Base-by-base conservation (phyloP, 2,329 filamentous ascomycete species). In the Dactylella cylindrospora region DNA sequence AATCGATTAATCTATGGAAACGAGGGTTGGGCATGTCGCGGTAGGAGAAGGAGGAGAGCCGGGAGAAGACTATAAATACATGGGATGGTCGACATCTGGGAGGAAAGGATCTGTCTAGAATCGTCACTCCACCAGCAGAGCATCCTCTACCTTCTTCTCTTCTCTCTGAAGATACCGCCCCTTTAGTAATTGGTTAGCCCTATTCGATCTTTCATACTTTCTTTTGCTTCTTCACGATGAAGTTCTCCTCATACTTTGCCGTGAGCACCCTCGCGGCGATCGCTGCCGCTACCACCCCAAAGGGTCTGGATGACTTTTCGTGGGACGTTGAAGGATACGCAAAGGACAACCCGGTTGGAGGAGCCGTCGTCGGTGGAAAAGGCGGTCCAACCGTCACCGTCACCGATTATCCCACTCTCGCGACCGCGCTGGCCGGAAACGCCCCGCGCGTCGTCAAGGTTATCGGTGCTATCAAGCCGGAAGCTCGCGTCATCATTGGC, bases 321-420 rank as follows among this genome's bases (percentile, higher is more conserved):
- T 57, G 52, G 52, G 52, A 57, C 17, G 52, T 57, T 36, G 52
- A 57, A 40, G 52, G 52, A 43, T 57, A 57, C 36, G 52, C 52
- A 2, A 57, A 57, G 29, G 52, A 57, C 22, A 57, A 57, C 15
- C 52, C 52, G 23, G 43, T 57, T 38, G 52, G 52, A 23, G 52
- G 52, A 23, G 40, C 38, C 17, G 52, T 36, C 20, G 44, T 49
- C 0, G 73, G 74, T 10, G 74, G 74, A 12, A 68, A 70, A 29
- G 73, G 76, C 3, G 81, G 73, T 41, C 76, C 76, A 10, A 80
- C 75, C 0, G 74, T 78, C 4, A 75, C 75, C 1, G 72, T 76
- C 15, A 76, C 68, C 5, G 77, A 73, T 5, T 73, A 71, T 3
- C 73, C 72, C 45, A 72, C 75, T 36, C 73, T 80, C 26, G 70